These are phyloP conservation scores for Forsythia suspensa DNA, from an alignment of 257 asterid species.

Conservation along the genomic window DNA sequence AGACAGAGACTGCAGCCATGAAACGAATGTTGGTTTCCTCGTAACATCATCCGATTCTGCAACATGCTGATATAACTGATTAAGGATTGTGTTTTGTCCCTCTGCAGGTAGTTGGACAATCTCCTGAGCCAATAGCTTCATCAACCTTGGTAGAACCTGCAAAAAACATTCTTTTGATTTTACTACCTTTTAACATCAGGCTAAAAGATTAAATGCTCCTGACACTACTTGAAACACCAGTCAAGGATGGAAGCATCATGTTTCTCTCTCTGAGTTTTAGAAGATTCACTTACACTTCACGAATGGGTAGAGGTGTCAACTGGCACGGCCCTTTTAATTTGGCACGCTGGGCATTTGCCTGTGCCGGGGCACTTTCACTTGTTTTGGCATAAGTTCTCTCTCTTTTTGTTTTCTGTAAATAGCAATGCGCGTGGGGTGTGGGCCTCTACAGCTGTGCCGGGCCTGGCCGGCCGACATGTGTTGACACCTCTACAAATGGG, in stretches of 20 bases:
- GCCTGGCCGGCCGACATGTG: not conserved
- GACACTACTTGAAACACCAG: constrained; percentile 11
- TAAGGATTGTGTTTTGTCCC: constrained; percentile 55
- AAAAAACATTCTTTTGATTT: constrained; percentile 14
- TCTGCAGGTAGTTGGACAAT: constrained; percentile 50
- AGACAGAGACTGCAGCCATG: constrained; percentile 83
- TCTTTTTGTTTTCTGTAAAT: not conserved
- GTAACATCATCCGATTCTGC: constrained; percentile 88
- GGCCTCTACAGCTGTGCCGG: not conserved
- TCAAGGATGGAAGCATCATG: constrained; percentile 2
- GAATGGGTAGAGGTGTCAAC: not conserved
- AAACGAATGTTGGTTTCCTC: constrained; percentile 70
- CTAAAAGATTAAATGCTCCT: not conserved
- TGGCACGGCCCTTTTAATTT: not conserved
- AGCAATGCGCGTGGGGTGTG: not conserved
- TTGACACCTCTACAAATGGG: not conserved
- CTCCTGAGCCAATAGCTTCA: constrained; percentile 71
- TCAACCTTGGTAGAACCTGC: constrained; percentile 72
- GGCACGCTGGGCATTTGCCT: not conserved
- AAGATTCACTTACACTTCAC: not conserved
- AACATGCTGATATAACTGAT: constrained; percentile 68
- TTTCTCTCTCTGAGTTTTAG: not conserved
- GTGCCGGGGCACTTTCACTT: not conserved
- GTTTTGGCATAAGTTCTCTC: not conserved
- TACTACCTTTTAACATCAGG: not conserved